Percentiles rank a stretch among this genome's conserved stretches.
Evolutionary conservation across 169 alveolate species (phyloP).

Genomic region (Theileria annulata): DNA sequence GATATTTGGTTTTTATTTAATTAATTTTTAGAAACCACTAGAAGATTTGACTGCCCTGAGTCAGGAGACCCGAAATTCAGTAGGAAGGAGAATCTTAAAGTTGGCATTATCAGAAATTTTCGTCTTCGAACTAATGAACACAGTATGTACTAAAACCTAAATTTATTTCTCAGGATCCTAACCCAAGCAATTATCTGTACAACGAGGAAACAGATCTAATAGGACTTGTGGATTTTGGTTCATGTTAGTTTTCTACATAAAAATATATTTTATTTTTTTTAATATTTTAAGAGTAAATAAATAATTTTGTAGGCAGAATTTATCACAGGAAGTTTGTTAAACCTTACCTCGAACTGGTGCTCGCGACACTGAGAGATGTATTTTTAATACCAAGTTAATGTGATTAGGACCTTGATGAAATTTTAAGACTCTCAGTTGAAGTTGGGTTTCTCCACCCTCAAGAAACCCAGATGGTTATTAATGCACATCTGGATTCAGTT

Average conservation of each 20-base stretch:
- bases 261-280: background rate
- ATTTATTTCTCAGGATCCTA: constrained; percentile 75
- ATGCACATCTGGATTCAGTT: constrained; percentile 81
- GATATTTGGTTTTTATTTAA: background rate
- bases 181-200: constrained; percentile 88
- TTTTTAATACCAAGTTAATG: constrained; percentile 47
- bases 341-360: constrained; percentile 79
- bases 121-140: constrained; percentile 83
- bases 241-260: constrained; percentile 65
- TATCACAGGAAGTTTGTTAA: constrained; percentile 78
- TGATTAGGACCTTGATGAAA: constrained; percentile 36
- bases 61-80: constrained; percentile 75
- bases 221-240: constrained; percentile 88
- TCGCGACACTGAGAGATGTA: constrained; percentile 72
- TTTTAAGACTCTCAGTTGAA: constrained; percentile 40
- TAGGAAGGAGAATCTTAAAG: constrained; percentile 78
- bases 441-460: constrained; percentile 81
- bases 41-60: constrained; percentile 45
- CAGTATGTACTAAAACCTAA: constrained; percentile 40
- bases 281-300: background rate
- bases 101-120: constrained; percentile 84
- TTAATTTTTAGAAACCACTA: constrained; percentile 31
- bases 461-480: constrained; percentile 81
- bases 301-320: constrained; percentile 44
- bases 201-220: constrained; percentile 72